phyloP scores from a whole-genome alignment of 1,284 basidiomycete genomes.

The Schizophyllum commune region DNA sequence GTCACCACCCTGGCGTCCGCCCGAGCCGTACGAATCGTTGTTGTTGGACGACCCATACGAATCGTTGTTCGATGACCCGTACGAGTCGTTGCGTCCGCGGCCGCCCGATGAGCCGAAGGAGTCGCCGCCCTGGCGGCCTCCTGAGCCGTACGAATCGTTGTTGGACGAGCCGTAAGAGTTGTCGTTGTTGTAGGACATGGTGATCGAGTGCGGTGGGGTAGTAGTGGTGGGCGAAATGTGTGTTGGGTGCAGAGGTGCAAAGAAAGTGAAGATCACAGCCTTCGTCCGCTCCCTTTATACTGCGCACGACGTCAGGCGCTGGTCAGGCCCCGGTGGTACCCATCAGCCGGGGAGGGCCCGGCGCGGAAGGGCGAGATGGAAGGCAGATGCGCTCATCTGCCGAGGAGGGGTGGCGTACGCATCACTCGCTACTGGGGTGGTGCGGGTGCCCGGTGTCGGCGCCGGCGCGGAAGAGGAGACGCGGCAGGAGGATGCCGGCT shows the following conservation, averaged over 20 bases:
- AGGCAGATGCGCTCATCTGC: too few species aligned
- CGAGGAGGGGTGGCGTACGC: too few species aligned
- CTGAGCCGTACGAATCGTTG: slow-evolving; percentile 1
- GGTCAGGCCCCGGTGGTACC: background rate
- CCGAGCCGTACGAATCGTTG: slow-evolving; percentile 2
- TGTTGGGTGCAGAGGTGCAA: background rate
- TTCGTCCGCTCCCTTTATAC: background rate
- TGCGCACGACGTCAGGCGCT: background rate
- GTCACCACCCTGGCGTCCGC: background rate
- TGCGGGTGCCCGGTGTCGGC: too few species aligned
- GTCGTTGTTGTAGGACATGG: background rate
- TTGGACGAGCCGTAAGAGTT: slow-evolving; percentile 11
- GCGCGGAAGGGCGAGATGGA: too few species aligned
- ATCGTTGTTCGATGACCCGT: background rate
- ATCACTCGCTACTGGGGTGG: too few species aligned
- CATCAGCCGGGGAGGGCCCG: background rate
- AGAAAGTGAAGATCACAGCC: background rate
- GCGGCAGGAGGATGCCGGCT: too few species aligned
- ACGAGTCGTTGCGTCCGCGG: slow-evolving; percentile 13
- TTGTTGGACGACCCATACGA: slow-evolving; percentile 1
- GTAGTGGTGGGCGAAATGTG: background rate
- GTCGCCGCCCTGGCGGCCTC: slow-evolving; percentile 1
- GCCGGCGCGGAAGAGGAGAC: too few species aligned
- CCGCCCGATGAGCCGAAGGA: slow-evolving; percentile 11
- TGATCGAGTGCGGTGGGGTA: too few species aligned